These are phyloP conservation scores for Durotheca rogersii DNA, from an alignment of 495 filamentous ascomycete species.

Conservation along the genomic window DNA sequence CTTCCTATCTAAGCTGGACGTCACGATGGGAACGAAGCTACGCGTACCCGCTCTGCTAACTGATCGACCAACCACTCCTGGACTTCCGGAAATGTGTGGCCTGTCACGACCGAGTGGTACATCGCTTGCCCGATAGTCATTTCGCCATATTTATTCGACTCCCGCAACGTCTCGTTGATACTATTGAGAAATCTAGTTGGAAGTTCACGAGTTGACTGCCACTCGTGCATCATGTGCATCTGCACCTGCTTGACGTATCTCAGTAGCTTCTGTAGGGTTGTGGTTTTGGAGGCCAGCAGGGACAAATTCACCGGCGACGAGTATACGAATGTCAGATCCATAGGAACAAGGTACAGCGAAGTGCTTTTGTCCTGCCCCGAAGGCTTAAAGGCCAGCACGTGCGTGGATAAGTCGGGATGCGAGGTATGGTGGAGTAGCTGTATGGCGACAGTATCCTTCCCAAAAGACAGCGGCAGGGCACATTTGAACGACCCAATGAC, in stretches of 20 bases:
- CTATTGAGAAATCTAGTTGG: constrained; percentile 73
- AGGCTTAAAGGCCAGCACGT: constrained; percentile 64
- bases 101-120: constrained; percentile 84
- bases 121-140: constrained; percentile 69
- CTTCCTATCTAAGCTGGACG: constrained; percentile 1
- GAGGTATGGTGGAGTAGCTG: constrained; percentile 64
- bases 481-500: constrained; percentile 69
- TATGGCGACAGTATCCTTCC: constrained; percentile 20
- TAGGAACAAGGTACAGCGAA: constrained; percentile 65
- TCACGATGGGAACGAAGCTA: neutral
- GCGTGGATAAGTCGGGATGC: constrained; percentile 72
- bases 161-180: constrained; percentile 63
- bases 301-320: constrained; percentile 78
- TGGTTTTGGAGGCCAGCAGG: constrained; percentile 79
- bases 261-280: constrained; percentile 80
- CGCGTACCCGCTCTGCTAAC: constrained; percentile 73
- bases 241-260: constrained; percentile 79
- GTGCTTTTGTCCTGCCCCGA: constrained; percentile 26
- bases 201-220: constrained; percentile 78
- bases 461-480: constrained; percentile 26
- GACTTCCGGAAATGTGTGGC: constrained; percentile 71
- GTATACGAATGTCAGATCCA: constrained; percentile 80
- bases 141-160: constrained; percentile 28
- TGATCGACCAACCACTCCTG: constrained; percentile 89
- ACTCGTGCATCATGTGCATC: constrained; percentile 70